Conservation (phyloP, 78 protist genomes). For the Capsaspora owczarzaki region DNA sequence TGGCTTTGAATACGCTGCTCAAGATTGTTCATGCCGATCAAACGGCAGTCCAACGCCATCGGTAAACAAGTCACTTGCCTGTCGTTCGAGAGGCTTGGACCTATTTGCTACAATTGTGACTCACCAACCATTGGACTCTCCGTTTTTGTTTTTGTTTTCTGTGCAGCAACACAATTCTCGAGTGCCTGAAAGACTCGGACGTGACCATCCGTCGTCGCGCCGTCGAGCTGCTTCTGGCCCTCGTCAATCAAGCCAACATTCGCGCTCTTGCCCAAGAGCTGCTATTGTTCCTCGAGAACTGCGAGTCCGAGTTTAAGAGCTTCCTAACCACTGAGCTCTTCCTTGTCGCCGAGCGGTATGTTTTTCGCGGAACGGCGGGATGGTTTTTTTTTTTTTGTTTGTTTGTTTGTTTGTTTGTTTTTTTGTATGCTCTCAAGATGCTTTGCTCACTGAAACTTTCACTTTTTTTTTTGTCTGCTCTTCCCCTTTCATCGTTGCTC, state of each 20-base stretch:
- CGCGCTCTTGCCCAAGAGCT: conserved; percentile 47
- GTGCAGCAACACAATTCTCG: conserved; percentile 74
- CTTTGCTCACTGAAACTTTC: too few relatives aligned
- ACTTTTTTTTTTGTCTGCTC: too few relatives aligned
- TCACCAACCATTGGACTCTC: too few relatives aligned
- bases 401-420: too few relatives aligned
- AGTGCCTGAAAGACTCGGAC: conserved; percentile 95
- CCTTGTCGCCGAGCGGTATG: conserved; percentile 62
- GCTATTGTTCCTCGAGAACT: conserved; percentile 48
- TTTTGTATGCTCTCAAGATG: too few relatives aligned
- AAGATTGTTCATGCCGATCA: conserved; percentile 34
- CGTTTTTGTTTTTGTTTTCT: background rate
- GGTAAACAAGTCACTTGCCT: too few relatives aligned
- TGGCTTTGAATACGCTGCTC: conserved; percentile 75
- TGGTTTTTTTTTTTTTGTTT: too few relatives aligned
- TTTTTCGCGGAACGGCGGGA: too few relatives aligned
- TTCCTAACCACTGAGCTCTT: conserved; percentile 61
- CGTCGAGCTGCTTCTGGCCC: conserved; percentile 82
- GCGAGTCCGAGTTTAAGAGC: conserved; percentile 68
- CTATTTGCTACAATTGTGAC: too few relatives aligned
- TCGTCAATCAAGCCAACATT: conserved; percentile 62
- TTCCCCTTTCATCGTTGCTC: too few relatives aligned
- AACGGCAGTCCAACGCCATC: conserved; percentile 91
- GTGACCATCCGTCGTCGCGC: conserved; percentile 93
- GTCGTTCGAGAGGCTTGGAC: too few relatives aligned